Evolutionary conservation across 1,284 basidiomycete genomes (phyloP), one percentile per base, ranked within the genome.

Genomic region (Entoloma clypeatum): DNA sequence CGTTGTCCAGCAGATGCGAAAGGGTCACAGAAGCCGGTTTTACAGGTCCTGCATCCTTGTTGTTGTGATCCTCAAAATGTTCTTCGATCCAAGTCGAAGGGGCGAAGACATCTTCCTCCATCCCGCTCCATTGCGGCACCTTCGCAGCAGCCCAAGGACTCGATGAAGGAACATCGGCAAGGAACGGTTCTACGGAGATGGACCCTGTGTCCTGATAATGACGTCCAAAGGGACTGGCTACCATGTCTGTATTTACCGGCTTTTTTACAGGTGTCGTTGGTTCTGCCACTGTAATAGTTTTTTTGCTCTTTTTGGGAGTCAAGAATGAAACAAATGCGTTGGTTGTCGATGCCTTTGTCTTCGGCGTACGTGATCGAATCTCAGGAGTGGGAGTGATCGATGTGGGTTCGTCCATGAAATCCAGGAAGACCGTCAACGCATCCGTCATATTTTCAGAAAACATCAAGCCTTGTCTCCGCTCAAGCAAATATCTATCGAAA

Each of bases 371-470:
- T 18, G 63, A 48, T n/a, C 31, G 18, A 21, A 36, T 27, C 44
- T 61, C 59, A 21, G 51, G 53, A 28, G 56, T 42, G 19, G 44
- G 41, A 29, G 52, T 43, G 27, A 53, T 36, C 26, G 53, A 51
- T n/a, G 55, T 54, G 3, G 62, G 50, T 38, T 79, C 73, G 22
- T 70, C 67, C 4, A 62, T 65, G 19, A 84, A 62, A 45, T 89
- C 85, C 39, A 91, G 64, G 25, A 74, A 75, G 31, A 89, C 69
- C 33, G 72, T 85, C 51, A 98, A 70, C 2, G 93, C 94, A 55
- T 97, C 95, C 13, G 84, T 89, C 22, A 97, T 66, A 57, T 95
- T 94, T 63, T 97, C 94, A 1, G 87, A 87, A 62, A 95, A 96
- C 17, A 96, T 68, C 13, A 99, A 68, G 2, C 94, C 93, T 57